Conservation (phyloP, 176 grass and related monocot species). For the Zea luxurians region DNA sequence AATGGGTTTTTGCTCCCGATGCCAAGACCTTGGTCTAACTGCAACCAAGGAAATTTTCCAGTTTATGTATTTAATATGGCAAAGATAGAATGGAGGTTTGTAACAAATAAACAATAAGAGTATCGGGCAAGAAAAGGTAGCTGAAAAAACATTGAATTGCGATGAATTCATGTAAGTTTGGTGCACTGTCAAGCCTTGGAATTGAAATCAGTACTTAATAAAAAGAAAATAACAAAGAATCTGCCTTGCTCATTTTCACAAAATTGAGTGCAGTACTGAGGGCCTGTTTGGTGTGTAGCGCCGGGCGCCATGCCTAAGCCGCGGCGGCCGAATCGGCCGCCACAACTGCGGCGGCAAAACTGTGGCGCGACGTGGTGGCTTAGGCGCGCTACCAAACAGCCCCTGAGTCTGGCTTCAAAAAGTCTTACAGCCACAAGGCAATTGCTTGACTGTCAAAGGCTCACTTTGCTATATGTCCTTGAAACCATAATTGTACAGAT, state of each 20-base stretch:
- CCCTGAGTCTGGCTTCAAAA: too few species aligned
- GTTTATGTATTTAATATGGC: neutral
- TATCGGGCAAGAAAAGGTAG: neutral
- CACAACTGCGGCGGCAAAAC: slow-evolving; percentile 4
- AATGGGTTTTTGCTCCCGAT: slow-evolving; percentile 77
- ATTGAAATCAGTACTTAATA: neutral
- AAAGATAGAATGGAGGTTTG: neutral
- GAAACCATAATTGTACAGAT: slow-evolving; percentile 25
- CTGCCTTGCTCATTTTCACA: neutral
- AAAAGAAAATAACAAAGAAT: slow-evolving; percentile 3
- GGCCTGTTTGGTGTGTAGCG: too few species aligned
- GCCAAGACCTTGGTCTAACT: slow-evolving; percentile 97
- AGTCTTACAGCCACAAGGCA: too few species aligned
- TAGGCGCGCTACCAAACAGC: neutral
- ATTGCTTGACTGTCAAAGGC: neutral
- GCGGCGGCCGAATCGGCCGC: too few species aligned
- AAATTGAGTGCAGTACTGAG: neutral
- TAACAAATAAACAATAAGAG: neutral
- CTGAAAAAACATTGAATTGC: neutral
- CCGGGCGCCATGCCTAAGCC: too few species aligned
- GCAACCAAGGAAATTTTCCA: slow-evolving; percentile 38
- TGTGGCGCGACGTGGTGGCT: slow-evolving; percentile 7
- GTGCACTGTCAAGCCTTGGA: neutral
- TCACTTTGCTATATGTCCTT: slow-evolving; percentile 5
- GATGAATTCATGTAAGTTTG: neutral